These are phyloP conservation scores for Fusarium mexicanum DNA, from an alignment of 2,329 filamentous ascomycete genomes.

Conservation along the genomic window DNA sequence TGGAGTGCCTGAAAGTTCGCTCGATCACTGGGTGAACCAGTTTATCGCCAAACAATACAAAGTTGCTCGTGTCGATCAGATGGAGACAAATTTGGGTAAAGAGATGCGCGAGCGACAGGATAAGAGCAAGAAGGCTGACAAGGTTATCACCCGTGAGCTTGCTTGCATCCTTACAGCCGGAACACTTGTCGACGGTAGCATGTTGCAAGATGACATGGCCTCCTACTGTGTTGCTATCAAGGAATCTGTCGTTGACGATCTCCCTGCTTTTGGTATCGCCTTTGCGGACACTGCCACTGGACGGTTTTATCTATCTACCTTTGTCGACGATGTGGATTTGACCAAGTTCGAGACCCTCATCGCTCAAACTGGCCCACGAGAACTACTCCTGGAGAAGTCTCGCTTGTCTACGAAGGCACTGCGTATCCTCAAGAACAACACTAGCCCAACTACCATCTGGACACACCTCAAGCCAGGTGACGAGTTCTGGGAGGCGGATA, in stretches of 20 bases:
- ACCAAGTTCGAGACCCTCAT: slow-evolving; percentile 98
- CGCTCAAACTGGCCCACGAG: slow-evolving; percentile 88
- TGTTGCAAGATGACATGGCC: slow-evolving; percentile 98
- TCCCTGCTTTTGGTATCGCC: slow-evolving; percentile 87
- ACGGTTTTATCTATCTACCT: slow-evolving; percentile 92
- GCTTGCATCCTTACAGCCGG: slow-evolving; percentile 91
- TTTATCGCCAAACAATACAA: slow-evolving; percentile 99
- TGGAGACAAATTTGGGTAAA: slow-evolving; percentile 94
- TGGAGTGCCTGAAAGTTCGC: slow-evolving; percentile 91
- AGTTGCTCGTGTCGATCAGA: slow-evolving; percentile 95
- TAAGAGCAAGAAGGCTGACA: slow-evolving; percentile 80
- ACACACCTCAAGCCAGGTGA: slow-evolving; percentile 87
- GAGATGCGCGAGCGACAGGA: slow-evolving; percentile 96
- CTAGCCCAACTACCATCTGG: slow-evolving; percentile 91
- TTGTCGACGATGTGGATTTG: slow-evolving; percentile 89
- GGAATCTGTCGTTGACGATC: slow-evolving; percentile 75
- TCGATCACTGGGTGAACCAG: slow-evolving; percentile 98
- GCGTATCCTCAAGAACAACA: slow-evolving; percentile 96
- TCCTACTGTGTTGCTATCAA: slow-evolving; percentile 97
- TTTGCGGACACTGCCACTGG: slow-evolving; percentile 97
- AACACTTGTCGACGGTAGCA: slow-evolving; percentile 92
- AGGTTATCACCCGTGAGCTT: slow-evolving; percentile 91
- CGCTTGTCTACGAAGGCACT: slow-evolving; percentile 87
- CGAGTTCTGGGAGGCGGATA: slow-evolving; percentile 92
- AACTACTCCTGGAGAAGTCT: slow-evolving; percentile 89